Evolutionary conservation across 2,329 filamentous ascomycete genomes (phyloP), one percentile per base, ranked within the genome.

Genomic region (Pseudonectria buxi): DNA sequence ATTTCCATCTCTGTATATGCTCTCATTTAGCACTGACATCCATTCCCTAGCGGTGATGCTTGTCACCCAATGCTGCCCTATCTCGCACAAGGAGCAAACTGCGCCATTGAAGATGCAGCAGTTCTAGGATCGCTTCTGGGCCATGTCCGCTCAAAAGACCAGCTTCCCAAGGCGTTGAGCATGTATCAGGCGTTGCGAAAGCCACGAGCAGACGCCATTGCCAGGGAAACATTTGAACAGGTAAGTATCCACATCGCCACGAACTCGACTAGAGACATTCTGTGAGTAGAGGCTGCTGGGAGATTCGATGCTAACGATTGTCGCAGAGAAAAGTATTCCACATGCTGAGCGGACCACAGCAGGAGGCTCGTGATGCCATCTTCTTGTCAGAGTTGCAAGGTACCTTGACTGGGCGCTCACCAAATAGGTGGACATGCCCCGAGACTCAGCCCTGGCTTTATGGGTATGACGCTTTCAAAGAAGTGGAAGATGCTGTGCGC

Each of bases 21-120:
- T 9, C 18, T 22, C 18, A 22, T 9, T 9, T 9, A 22, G 9
- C 5, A 22, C 18, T 22, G 9, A 22, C 9, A n/a, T 9, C 5
- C 5, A 9, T 22, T 22, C 14, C 12, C 24, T n/a, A 64, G 62
- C 2, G 78, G 78, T 5, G 78, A 82, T 44, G 65, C 74, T 1
- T 81, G 76, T 40, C 78, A 81, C 50, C 72, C 76, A 0, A 80
- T 80, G 76, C 59, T 81, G 3, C 76, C 76, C 3, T 74, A 76
- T 44, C 63, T 78, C 18, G 80, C 75, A 0, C 81, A 78, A 55
- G 80, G 81, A 0, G 81, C 81, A 11, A 83, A 83, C 50, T 78
- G 72, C 0, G 73, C 75, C 1, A 64, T 86, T 1, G 81, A 86
- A 50, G 81, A 86, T 35, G 81, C 79, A 0, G 78, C 79, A 0